Evolutionary conservation across 2,329 filamentous ascomycete species (phyloP).

Genomic region (Phaeoacremonium minimum): DNA sequence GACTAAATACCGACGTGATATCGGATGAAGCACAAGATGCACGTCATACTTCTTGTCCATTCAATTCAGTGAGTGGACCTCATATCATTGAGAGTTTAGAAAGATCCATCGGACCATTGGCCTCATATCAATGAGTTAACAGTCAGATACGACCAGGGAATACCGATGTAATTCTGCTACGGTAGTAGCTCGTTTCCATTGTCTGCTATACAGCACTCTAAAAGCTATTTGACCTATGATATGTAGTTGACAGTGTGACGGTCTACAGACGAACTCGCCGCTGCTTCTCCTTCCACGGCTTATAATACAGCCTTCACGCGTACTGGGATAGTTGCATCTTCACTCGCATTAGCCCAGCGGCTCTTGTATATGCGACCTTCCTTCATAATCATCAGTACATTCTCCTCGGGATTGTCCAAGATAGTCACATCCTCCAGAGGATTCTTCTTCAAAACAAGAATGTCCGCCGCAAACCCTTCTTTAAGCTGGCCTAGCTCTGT

Average conservation of each 20-base stretch:
- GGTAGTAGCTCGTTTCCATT: too few relatives aligned
- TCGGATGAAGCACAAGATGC: too few relatives aligned
- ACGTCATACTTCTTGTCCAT: too few relatives aligned
- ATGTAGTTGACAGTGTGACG: neutral
- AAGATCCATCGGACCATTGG: too few relatives aligned
- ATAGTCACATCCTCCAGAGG: neutral
- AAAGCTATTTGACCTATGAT: neutral
- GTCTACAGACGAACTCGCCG: neutral
- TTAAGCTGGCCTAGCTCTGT: neutral
- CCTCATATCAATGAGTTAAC: too few relatives aligned
- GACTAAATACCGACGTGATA: neutral
- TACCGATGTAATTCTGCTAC: too few relatives aligned
- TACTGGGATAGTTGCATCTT: neutral
- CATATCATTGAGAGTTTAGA: too few relatives aligned
- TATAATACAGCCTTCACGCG: neutral
- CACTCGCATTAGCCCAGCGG: neutral
- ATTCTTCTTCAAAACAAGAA: conserved; percentile 25
- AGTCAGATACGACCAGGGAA: too few relatives aligned
- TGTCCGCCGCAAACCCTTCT: neutral
- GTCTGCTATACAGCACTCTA: too few relatives aligned
- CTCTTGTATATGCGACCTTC: conserved; percentile 2
- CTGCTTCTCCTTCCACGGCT: too few relatives aligned
- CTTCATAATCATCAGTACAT: neutral
- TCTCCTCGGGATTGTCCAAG: neutral
- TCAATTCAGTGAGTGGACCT: too few relatives aligned